These are phyloP conservation scores for Acidomyces sp. DNA, from an alignment of 495 filamentous ascomycete species.

Conservation along the genomic window DNA sequence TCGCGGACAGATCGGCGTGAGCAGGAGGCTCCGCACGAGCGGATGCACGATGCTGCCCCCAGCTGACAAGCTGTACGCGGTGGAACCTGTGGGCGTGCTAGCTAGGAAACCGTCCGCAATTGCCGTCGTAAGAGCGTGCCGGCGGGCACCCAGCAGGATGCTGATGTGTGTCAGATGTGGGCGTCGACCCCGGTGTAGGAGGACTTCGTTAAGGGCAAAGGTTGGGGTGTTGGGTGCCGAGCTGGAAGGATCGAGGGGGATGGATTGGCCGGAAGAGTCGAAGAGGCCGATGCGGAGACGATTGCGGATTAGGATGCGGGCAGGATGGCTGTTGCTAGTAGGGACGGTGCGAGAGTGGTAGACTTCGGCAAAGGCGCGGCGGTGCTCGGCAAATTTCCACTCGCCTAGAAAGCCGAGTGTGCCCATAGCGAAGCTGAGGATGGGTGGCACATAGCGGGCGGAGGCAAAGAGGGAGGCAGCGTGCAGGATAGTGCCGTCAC, in stretches of 20 bases:
- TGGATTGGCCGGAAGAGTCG: conserved; percentile 30
- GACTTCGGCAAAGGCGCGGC: conserved; percentile 78
- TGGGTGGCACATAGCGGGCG: conserved; percentile 68
- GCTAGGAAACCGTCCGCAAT: conserved; percentile 93
- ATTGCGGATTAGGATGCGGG: conserved; percentile 72
- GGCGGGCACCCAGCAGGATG: conserved; percentile 53
- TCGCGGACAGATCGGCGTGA: conserved; percentile 89
- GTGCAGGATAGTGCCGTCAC: conserved; percentile 88
- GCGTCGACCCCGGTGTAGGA: conserved; percentile 78
- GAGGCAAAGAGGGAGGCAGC: conserved; percentile 83
- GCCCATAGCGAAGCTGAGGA: conserved; percentile 95
- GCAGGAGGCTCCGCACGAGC: conserved; percentile 67
- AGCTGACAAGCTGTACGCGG: conserved; percentile 81
- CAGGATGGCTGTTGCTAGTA: conserved; percentile 39
- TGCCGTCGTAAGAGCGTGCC: conserved; percentile 65
- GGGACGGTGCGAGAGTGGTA: conserved; percentile 54
- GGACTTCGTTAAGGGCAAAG: conserved; percentile 90
- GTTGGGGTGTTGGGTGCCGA: conserved; percentile 26
- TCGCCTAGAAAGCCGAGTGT: conserved; percentile 89
- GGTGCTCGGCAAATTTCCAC: conserved; percentile 88
- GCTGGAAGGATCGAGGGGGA: conserved; percentile 19
- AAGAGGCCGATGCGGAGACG: conserved; percentile 74
- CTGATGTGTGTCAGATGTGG: conserved; percentile 85
- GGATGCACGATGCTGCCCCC: conserved; percentile 95
- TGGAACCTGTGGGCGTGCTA: conserved; percentile 84